These are phyloP conservation scores for Pseudozyma pruni DNA, from an alignment of 1,284 basidiomycete genomes.

Conservation along the genomic window DNA sequence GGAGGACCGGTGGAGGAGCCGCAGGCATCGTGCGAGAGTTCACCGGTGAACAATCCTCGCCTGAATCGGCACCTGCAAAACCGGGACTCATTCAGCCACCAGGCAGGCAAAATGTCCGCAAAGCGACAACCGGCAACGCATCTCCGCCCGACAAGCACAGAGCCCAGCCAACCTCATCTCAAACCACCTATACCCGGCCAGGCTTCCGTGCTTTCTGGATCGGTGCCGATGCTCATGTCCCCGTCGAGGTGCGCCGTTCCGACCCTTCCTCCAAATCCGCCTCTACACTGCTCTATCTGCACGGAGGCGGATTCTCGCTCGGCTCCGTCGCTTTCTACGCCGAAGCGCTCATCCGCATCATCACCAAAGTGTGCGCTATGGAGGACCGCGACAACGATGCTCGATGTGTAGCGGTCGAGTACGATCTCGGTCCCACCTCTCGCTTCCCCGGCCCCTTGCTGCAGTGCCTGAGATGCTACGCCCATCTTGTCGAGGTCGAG, in stretches of 20 bases:
- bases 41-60: conserved; percentile 16
- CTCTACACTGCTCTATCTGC: conserved; percentile 62
- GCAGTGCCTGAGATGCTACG: conserved; percentile 65
- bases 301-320: conserved; percentile 66
- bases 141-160: conserved; percentile 3
- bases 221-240: conserved; percentile 45
- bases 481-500: conserved; percentile 64
- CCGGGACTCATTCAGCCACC: background rate
- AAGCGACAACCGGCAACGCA: conserved; percentile 1
- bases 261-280: conserved; percentile 38
- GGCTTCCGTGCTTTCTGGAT: conserved; percentile 64
- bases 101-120: conserved; percentile 1
- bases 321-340: conserved; percentile 67
- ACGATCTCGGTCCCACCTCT: conserved; percentile 58
- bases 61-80: background rate
- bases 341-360: conserved; percentile 63
- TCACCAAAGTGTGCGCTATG: conserved; percentile 52
- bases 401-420: conserved; percentile 65
- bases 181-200: conserved; percentile 16
- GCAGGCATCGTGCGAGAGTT: conserved; percentile 53
- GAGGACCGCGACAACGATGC: conserved; percentile 44
- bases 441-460: conserved; percentile 62
- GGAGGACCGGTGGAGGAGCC: conserved; percentile 63
- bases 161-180: background rate
- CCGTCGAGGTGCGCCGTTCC: conserved; percentile 34